Evolutionary conservation across 768 basidiomycete species (phyloP).

Genomic region (Rhodotorula diobovata): DNA sequence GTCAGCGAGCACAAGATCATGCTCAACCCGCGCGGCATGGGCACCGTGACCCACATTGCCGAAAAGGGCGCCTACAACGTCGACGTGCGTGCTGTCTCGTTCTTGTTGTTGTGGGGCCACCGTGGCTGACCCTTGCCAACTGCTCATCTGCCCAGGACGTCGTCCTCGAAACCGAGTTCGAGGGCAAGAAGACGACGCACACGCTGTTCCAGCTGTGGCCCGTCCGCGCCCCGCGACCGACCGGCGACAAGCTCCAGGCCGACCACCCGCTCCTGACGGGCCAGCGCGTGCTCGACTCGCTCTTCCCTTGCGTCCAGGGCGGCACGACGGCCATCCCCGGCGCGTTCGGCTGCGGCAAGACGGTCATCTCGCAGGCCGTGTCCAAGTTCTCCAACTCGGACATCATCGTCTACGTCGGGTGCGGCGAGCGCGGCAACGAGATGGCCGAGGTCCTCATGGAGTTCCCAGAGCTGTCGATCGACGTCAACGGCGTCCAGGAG

Average conservation of each 20-base stretch:
- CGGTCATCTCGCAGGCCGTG: conserved; percentile 94
- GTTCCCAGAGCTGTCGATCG: conserved; percentile 85
- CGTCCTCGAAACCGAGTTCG: conserved; percentile 93
- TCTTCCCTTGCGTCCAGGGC: conserved; percentile 97
- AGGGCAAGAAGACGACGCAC: conserved; percentile 87
- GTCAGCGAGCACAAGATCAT: conserved; percentile 96
- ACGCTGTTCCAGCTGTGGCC: conserved; percentile 99
- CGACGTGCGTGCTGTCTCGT: conserved; percentile 57
- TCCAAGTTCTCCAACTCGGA: conserved; percentile 99
- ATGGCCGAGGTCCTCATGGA: conserved; percentile 82
- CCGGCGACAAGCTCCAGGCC: conserved; percentile 90
- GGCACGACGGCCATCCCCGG: conserved; percentile 97
- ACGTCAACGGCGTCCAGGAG: conserved; percentile 81
- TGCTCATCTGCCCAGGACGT: conserved; percentile 61
- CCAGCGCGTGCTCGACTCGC: conserved; percentile 90
- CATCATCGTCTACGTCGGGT: conserved; percentile 98
- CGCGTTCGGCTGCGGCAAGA: conserved; percentile 98
- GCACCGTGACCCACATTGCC: conserved; percentile 86
- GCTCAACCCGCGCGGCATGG: conserved; percentile 86
- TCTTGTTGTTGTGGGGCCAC: no score
- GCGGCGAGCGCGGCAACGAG: conserved; percentile 97
- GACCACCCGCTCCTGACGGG: conserved; percentile 88
- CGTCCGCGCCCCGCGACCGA: conserved; percentile 92
- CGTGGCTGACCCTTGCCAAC: not conserved
- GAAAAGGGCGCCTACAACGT: conserved; percentile 91